A percentile compares a stretch with the other conserved stretches of the same genome.
phyloP scores from a whole-genome alignment of 2,329 filamentous ascomycete genomes.

The Aspergillus jensenii region DNA sequence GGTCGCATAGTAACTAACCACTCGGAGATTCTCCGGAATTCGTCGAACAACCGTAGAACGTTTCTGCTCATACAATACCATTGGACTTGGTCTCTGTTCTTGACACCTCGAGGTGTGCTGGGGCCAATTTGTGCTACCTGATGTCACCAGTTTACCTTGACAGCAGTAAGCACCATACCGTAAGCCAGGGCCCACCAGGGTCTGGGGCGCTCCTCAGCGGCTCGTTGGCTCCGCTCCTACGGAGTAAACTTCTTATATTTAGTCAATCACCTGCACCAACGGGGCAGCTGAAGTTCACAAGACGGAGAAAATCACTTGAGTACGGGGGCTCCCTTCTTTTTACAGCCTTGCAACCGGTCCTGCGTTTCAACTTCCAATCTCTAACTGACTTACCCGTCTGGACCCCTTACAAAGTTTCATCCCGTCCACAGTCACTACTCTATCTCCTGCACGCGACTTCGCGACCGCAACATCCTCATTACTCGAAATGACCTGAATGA shows the following conservation, averaged over 20 bases:
- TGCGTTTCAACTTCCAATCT: background rate
- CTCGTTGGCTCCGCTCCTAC: background rate
- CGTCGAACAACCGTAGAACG: background rate
- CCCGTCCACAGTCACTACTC: background rate
- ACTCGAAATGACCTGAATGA: constrained; percentile 3
- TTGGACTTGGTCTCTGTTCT: background rate
- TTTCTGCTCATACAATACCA: background rate
- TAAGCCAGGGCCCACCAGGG: background rate
- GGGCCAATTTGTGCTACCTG: background rate
- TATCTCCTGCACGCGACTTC: constrained; percentile 5
- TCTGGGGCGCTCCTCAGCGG: background rate
- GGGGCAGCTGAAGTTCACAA: background rate
- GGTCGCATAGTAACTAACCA: background rate
- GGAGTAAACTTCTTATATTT: background rate
- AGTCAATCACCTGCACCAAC: background rate
- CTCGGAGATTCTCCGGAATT: background rate
- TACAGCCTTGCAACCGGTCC: background rate
- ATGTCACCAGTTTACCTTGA: background rate
- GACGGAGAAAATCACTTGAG: background rate
- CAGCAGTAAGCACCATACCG: constrained; percentile 1
- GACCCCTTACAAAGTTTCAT: background rate
- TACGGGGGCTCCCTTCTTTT: background rate
- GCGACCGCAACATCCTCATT: background rate
- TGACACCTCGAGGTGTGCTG: background rate
- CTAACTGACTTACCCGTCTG: background rate